phyloP scores from a whole-genome alignment of 805 yeast species.

The Lipomyces sp. region DNA sequence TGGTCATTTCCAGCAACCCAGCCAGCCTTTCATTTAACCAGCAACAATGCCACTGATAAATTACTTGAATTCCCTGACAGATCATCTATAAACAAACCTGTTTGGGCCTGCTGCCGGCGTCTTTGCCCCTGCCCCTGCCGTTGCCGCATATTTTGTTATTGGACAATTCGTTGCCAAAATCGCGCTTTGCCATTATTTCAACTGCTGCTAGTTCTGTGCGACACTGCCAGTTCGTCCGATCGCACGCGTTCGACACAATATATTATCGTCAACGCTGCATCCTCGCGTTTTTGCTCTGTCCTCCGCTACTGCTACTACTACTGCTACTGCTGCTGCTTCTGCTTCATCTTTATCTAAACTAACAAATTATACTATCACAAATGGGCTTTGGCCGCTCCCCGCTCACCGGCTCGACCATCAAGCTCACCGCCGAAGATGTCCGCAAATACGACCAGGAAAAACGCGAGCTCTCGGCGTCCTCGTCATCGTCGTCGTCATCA shows the following conservation, averaged over 20 bases:
- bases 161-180: not conserved
- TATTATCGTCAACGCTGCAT: not conserved
- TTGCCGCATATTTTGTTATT: not conserved
- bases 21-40: not conserved
- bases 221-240: not conserved
- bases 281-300: not conserved
- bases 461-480: constrained; percentile 9
- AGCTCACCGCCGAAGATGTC: constrained; percentile 17
- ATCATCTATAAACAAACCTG: not conserved
- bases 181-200: not conserved
- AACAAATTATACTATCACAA: not conserved
- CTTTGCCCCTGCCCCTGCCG: too few relatives aligned
- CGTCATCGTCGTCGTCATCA: constrained; percentile 6
- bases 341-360: not conserved
- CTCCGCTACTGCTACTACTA: not conserved
- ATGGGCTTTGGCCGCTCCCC: constrained; percentile 10
- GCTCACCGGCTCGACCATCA: constrained; percentile 13
- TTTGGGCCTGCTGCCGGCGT: not conserved
- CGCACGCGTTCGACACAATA: not conserved
- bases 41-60: not conserved
- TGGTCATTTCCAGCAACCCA: not conserved
- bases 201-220: not conserved
- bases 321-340: not conserved
- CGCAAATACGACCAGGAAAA: constrained; percentile 14
- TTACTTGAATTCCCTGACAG: not conserved